These are phyloP conservation scores for Fusarium sp. DNA, from an alignment of 2,329 filamentous ascomycete species.

Conservation along the genomic window DNA sequence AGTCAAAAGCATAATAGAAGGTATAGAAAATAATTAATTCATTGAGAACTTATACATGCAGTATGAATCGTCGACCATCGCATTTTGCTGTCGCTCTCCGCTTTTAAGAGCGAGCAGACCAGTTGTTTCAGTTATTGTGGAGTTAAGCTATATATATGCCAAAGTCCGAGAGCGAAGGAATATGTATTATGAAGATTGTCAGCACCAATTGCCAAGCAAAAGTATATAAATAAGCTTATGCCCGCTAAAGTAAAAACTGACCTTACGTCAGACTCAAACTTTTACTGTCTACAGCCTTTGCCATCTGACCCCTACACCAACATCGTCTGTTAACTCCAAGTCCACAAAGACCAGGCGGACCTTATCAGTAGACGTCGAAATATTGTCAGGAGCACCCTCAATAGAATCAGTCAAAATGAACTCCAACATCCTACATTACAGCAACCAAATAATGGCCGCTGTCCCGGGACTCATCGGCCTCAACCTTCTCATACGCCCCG, in stretches of 20 bases:
- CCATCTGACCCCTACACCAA: too few relatives aligned
- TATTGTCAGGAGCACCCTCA: not conserved
- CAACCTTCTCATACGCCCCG: slow-evolving; percentile 16
- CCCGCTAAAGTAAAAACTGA: too few relatives aligned
- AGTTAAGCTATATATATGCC: not conserved
- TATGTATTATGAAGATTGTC: not conserved
- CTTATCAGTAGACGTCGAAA: not conserved
- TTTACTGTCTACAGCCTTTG: not conserved
- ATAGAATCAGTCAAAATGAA: not conserved
- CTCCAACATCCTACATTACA: not conserved
- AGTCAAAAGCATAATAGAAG: not conserved
- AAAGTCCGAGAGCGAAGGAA: not conserved
- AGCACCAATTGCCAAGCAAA: too few relatives aligned
- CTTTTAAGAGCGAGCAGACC: not conserved
- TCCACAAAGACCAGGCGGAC: too few relatives aligned
- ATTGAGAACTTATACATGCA: too few relatives aligned
- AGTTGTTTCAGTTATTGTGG: not conserved
- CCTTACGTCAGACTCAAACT: not conserved
- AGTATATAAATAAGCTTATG: not conserved
- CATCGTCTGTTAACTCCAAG: too few relatives aligned
- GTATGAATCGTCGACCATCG: not conserved
- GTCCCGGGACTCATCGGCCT: slow-evolving; percentile 12
- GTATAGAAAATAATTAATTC: too few relatives aligned
- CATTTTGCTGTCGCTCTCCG: not conserved
- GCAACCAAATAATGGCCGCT: not conserved